These are phyloP conservation scores for Penicillium sp. DNA, from an alignment of 2,329 filamentous ascomycete genomes.

Conservation along the genomic window DNA sequence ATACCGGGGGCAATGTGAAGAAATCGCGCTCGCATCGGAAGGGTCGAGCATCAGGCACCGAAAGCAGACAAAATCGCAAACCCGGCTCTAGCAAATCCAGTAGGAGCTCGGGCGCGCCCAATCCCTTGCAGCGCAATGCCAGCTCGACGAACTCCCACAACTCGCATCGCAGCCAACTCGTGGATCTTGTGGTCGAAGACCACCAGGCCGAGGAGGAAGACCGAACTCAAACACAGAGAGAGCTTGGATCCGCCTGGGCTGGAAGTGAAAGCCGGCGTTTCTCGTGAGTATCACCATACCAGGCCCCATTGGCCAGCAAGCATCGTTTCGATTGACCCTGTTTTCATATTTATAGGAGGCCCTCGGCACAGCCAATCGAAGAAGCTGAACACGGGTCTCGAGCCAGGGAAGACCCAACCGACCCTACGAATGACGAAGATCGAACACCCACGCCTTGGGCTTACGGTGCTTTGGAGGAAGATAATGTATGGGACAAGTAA, in stretches of 20 bases:
- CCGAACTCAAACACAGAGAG: slow-evolving; percentile 60
- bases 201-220: slow-evolving; percentile 60
- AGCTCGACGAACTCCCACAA: slow-evolving; percentile 50
- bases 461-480: slow-evolving; percentile 37
- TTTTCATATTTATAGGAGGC: slow-evolving; percentile 27
- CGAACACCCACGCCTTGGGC: slow-evolving; percentile 17
- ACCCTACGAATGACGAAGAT: slow-evolving; percentile 18
- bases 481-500: slow-evolving; percentile 35
- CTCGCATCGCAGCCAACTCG: slow-evolving; percentile 61
- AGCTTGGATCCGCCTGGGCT: slow-evolving; percentile 61
- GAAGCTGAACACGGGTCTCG: slow-evolving; percentile 20
- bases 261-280: slow-evolving; percentile 40
- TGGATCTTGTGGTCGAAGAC: slow-evolving; percentile 66
- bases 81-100: slow-evolving; percentile 34
- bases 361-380: slow-evolving; percentile 31
- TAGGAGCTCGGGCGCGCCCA: slow-evolving; percentile 23
- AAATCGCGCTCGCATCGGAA: slow-evolving; percentile 40
- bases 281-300: slow-evolving; percentile 27
- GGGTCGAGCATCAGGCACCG: slow-evolving; percentile 27
- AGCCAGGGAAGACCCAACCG: slow-evolving; percentile 9
- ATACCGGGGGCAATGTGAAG: slow-evolving; percentile 34
- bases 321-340: slow-evolving; percentile 17
- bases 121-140: slow-evolving; percentile 29
- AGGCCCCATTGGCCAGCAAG: slow-evolving; percentile 2
- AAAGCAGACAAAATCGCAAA: slow-evolving; percentile 27